Evolutionary conservation across 805 yeast species (phyloP), one percentile per base, ranked within the genome.

Genomic region (Wickerhamomyces queroliae): DNA sequence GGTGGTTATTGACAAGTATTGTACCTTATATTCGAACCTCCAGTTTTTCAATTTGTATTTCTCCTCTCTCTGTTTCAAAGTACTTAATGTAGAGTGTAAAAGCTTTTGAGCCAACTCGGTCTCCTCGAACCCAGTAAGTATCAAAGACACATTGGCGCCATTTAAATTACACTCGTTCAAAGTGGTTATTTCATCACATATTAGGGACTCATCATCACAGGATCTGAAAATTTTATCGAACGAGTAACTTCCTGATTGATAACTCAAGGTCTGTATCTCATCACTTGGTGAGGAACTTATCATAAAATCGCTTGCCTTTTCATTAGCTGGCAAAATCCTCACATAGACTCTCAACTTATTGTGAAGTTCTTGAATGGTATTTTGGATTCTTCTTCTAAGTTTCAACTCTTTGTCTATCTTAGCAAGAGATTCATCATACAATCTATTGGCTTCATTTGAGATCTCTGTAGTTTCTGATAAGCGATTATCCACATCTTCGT

Each of bases 311-410:
- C 5, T 15, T 16, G 19, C 18, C 23, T 7, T 7, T 5, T 18
- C 22, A 30, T 30, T 12, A 15, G 31, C 4, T 17, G 30, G 11
- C 6, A 31, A 9, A 10, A 38, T 10, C 6, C 38, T 40, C 3
- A 50, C 26, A 37, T 52, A 52, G 0, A 52, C 56, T 15, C 72
- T 51, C 5, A 64, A 50, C 19, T 51, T 53, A 1, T 67, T 68
- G 18, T 51, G 44, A 20, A 59, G 38, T 39, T 67, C 69, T 38
- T 64, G 65, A 15, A 77, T 76, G 1, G 74, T 63, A 47, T 74
- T 73, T 51, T 76, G 79, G 29, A 77, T 52, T 9, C 64, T 59
- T 45, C 71, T 61, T 41, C 72, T 60, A 23, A 69, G 61, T 5
- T 48, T 50, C 24, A 57, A 59, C 45, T 69, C 71, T 24, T 57